Evolutionary conservation across 768 basidiomycete genomes (phyloP).

Genomic region (Rhizopogon salebrosus): DNA sequence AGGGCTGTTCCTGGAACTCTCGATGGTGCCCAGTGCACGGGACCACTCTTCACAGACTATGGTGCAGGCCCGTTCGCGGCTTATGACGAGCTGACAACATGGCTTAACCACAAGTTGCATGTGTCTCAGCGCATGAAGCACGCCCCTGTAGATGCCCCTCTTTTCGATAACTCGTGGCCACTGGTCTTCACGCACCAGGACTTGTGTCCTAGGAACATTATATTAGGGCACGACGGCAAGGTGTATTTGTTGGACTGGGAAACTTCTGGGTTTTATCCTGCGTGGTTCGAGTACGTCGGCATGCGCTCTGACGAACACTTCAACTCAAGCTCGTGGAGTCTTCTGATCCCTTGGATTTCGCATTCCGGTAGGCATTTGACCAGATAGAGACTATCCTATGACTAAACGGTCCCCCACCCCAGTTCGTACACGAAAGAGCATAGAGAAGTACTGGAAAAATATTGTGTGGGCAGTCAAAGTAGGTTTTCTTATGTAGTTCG

Average conservation of each 20-base stretch:
- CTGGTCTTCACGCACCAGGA: slow-evolving; percentile 19
- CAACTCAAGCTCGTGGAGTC: not conserved
- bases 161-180: slow-evolving; percentile 1
- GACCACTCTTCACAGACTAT: not conserved
- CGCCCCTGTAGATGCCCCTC: not conserved
- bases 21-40: not conserved
- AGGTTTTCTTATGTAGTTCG: not conserved
- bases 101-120: not conserved
- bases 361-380: not conserved
- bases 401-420: not conserved
- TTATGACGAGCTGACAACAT: not conserved
- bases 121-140: not conserved
- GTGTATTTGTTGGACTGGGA: slow-evolving; percentile 15
- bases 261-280: slow-evolving; percentile 13
- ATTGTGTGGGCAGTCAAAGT: not conserved
- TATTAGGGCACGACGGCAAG: slow-evolving; percentile 8
- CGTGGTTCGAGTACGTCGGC: slow-evolving; percentile 16
- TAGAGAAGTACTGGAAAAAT: not conserved
- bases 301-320: not conserved
- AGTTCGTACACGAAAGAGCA: not conserved
- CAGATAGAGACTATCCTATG: not conserved
- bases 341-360: not conserved
- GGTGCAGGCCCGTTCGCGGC: not conserved
- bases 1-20: not conserved
- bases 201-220: slow-evolving; percentile 15